phyloP scores from a whole-genome alignment of 345 rosid genomes.

The Gynandropsis gynandra region DNA sequence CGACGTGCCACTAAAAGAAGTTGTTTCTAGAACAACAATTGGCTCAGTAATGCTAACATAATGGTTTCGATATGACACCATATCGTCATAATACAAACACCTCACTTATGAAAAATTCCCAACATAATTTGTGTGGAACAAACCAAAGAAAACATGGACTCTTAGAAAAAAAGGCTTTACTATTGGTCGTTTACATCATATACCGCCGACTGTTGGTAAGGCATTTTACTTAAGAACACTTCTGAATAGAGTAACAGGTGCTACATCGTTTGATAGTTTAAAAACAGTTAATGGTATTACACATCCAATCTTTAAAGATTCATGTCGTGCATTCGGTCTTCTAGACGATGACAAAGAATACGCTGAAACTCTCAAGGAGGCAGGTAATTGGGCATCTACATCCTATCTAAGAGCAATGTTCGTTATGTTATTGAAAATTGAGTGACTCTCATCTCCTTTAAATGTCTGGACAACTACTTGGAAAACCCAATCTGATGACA shows the following conservation, averaged over 20 bases:
- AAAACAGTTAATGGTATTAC: not conserved
- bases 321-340: not conserved
- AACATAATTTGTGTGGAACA: not conserved
- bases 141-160: not conserved
- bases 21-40: not conserved
- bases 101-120: not conserved
- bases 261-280: not conserved
- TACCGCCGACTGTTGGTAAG: not conserved
- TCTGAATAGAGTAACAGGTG: not conserved
- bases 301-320: not conserved
- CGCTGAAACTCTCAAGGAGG: not conserved
- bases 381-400: not conserved
- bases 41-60: not conserved
- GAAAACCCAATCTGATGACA: not conserved
- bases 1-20: not conserved
- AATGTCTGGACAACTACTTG: not conserved
- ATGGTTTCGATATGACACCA: not conserved
- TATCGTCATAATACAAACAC: not conserved
- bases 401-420: not conserved
- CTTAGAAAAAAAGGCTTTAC: not conserved
- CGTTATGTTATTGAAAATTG: not conserved
- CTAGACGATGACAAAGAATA: conserved; percentile 6
- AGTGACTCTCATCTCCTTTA: not conserved
- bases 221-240: not conserved
- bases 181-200: not conserved